Evolutionary conservation across 805 yeast genomes (phyloP), one percentile per base, ranked within the genome.

Genomic region (Starmerella bombicola): DNA sequence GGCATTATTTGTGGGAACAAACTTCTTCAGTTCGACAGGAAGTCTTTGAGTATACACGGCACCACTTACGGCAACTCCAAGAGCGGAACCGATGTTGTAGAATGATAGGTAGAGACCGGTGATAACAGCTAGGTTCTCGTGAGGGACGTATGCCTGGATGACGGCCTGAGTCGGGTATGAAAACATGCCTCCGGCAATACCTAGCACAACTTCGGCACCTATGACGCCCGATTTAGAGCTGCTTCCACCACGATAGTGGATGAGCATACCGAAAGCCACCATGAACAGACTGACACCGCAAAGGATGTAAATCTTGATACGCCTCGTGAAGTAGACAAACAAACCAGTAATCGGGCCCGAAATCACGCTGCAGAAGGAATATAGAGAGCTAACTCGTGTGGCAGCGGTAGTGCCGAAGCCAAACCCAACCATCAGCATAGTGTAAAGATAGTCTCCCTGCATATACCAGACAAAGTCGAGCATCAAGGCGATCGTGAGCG

Each of bases 171-270:
- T 66, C 4, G 79, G 68, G 52, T 75, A 76, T 13, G 80, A 74
- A 64, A 78, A 75, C 57, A 78, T 71, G 15, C 82, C 82, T 33
- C 81, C 81, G 51, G 83, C 85, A 43, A 80, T 68, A 50, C 86
- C 86, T 48, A 76, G 58, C 16, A 79, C 54, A 54, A 77, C 70
- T 48, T 73, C 65, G 5, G 78, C 71, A 13, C 78, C 85, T 55
- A 80, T 73, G 41, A 78, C 65, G 49, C 84, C 85, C 1, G 40
- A 2, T 9, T 24, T 33, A 3, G 33, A 38, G 33, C 65, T 51
- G 35, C 64, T 61, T 32, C 76, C 74, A 25, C 70, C 71, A 55
- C 85, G 67, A 62, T 55, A 79, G 43, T 66, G 67, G 46, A 69
- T 62, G 48, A 79, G 62, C 30, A 80, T 50, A 41, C 84, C 86